A percentile compares a stretch with the other conserved stretches of the same genome.
These are phyloP conservation scores for Bacterosira constricta DNA, from an alignment of 108 stramenopile genomes.

Conservation along the genomic window DNA sequence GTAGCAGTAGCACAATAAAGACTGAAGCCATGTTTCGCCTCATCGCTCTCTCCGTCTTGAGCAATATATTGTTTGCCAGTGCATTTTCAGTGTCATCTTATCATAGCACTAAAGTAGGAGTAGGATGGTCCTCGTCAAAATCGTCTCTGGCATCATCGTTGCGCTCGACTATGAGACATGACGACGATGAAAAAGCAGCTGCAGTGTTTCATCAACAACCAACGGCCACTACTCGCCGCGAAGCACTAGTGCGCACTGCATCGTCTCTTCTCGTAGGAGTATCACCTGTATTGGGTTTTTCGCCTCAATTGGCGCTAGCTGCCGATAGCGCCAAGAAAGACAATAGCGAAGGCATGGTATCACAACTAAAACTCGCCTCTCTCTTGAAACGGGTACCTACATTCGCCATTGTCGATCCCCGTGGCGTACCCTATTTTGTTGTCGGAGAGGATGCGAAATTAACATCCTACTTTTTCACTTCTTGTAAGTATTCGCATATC, in stretches of 20 bases:
- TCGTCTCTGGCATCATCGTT: neutral
- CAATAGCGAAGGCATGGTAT: slow-evolving; percentile 28
- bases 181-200: neutral
- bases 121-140: neutral
- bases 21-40: neutral
- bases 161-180: neutral
- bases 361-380: slow-evolving; percentile 29
- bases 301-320: neutral
- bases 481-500: slow-evolving; percentile 17
- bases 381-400: slow-evolving; percentile 60
- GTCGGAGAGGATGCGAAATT: slow-evolving; percentile 87
- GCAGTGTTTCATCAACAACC: neutral
- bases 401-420: slow-evolving; percentile 73
- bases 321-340: neutral
- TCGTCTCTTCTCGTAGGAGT: neutral
- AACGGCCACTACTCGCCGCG: neutral
- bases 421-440: slow-evolving; percentile 81
- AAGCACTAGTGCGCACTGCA: neutral
- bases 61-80: neutral
- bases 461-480: slow-evolving; percentile 82
- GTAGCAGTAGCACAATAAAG: neutral
- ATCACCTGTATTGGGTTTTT: neutral
- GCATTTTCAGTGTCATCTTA: neutral
- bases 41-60: neutral
- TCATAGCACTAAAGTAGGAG: neutral